Base-by-base conservation (phyloP, 2,329 filamentous ascomycete genomes). In the Penicillium sp. region DNA sequence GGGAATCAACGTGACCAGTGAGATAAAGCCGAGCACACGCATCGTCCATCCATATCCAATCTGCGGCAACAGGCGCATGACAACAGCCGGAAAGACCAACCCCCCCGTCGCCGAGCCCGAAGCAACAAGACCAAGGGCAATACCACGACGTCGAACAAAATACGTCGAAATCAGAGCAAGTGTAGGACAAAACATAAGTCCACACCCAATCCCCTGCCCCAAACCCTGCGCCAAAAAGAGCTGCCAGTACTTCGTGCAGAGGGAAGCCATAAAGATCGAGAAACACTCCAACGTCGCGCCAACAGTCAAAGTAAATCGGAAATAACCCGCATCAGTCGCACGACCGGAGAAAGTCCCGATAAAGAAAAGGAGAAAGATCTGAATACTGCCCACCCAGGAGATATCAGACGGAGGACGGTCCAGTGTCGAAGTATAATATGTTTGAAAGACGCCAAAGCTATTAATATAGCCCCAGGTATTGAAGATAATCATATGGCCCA, bases 41-140 rank as follows among this genome's bases (percentile, higher is more conserved):
- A 86, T 78, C 0, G 86, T 85, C 84, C 85, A 88, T 0, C 76
- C 75, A 61, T 87, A 88, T 0, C 86, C 86, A 3, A 88, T 70
- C 15, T 73, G 75, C 0, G 84, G 82, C 1, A 87, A 69, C 9
- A 88, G 68, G 47, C 84, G 78, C 60, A 78, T 74, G 1, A 81
- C 75, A 15, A 84, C 76, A 1, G 82, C 74, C 0, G 86, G 85
- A 62, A 86, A 89, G 2, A 88, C 75, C 18, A 88, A 71, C 0
- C 85, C 85, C 1, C 86, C 87, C 0, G 81, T 81, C 0, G 79
- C 80, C 21, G 82, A 83, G 1, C 87, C 87, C 0, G 79, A 80
- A 0, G 84, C 82, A 8, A 78, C 77, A 7, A 86, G 75, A 0
- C 83, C 83, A 15, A 88, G 75, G 1, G 85, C 86, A 2, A 87